These are phyloP conservation scores for Penicillium simplicissimum DNA, from an alignment of 495 filamentous ascomycete species.

Conservation along the genomic window DNA sequence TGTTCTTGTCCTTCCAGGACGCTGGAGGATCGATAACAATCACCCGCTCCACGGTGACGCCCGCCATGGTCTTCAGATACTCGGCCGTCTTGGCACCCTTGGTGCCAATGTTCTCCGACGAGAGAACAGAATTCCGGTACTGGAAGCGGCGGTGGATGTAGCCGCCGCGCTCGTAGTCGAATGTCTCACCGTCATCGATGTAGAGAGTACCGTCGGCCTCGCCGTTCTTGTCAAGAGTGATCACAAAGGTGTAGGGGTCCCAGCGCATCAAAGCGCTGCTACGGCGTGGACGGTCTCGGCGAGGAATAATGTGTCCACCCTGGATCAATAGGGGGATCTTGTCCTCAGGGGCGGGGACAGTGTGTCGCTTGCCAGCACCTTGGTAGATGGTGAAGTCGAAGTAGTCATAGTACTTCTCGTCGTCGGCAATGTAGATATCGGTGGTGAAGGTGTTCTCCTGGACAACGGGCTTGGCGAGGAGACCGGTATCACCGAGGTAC, in stretches of 20 bases:
- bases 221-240: slow-evolving; percentile 69
- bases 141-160: slow-evolving; percentile 82
- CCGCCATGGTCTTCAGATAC: slow-evolving; percentile 74
- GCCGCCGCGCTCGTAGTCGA: slow-evolving; percentile 79
- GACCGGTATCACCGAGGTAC: slow-evolving; percentile 81
- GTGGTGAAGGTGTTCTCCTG: slow-evolving; percentile 69
- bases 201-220: slow-evolving; percentile 83
- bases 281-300: slow-evolving; percentile 82
- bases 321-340: slow-evolving; percentile 87
- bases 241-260: slow-evolving; percentile 90
- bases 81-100: slow-evolving; percentile 65
- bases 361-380: slow-evolving; percentile 65
- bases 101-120: slow-evolving; percentile 44
- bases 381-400: slow-evolving; percentile 77
- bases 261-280: slow-evolving; percentile 86
- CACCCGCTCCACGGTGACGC: slow-evolving; percentile 78
- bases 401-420: slow-evolving; percentile 91
- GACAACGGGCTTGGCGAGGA: slow-evolving; percentile 86
- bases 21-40: slow-evolving; percentile 76
- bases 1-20: slow-evolving; percentile 67
- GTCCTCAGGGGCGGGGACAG: slow-evolving; percentile 74
- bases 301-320: slow-evolving; percentile 87
- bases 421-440: slow-evolving; percentile 83
- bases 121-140: slow-evolving; percentile 57
- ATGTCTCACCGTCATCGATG: slow-evolving; percentile 91